Evolutionary conservation across 192 early-diverging fungal genomes (phyloP).

Genomic region (Umbelopsis sp.): DNA sequence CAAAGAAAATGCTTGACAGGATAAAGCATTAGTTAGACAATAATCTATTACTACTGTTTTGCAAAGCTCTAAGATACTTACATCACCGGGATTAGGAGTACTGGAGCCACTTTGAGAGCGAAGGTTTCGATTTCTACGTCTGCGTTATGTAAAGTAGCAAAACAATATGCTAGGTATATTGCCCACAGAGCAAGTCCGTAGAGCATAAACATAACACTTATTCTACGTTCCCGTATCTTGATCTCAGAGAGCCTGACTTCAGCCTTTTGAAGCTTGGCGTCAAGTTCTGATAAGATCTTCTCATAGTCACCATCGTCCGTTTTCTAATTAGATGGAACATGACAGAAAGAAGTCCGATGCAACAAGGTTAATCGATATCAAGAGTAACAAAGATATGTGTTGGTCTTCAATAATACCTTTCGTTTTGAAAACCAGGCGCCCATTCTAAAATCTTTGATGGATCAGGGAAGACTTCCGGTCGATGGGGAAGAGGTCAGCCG

Average conservation of each 20-base stretch:
- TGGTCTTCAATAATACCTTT: not conserved
- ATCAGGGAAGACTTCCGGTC: not conserved
- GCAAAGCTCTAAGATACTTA: constrained; percentile 26
- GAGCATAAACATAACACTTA: constrained; percentile 55
- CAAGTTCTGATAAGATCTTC: constrained; percentile 61
- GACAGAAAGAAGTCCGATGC: not conserved
- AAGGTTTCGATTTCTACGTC: not conserved
- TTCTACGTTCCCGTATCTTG: constrained; percentile 59
- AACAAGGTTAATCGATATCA: not conserved
- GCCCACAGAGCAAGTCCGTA: constrained; percentile 62
- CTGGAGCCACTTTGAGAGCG: not conserved
- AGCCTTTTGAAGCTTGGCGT: constrained; percentile 62
- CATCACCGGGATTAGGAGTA: constrained; percentile 30
- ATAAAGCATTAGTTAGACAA: not conserved
- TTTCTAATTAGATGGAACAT: not conserved
- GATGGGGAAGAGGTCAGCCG: not conserved
- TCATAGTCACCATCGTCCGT: constrained; percentile 38
- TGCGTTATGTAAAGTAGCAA: constrained; percentile 28
- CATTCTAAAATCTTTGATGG: not conserved
- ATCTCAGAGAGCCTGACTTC: constrained; percentile 68
- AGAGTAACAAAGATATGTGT: not conserved
- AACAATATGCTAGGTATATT: constrained; percentile 50
- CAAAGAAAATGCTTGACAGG: not conserved
- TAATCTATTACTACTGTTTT: not conserved
- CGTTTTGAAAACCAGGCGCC: not conserved